These are phyloP conservation scores for Mucor mucedo DNA, from an alignment of 371 early-diverging fungal genomes.

Conservation along the genomic window DNA sequence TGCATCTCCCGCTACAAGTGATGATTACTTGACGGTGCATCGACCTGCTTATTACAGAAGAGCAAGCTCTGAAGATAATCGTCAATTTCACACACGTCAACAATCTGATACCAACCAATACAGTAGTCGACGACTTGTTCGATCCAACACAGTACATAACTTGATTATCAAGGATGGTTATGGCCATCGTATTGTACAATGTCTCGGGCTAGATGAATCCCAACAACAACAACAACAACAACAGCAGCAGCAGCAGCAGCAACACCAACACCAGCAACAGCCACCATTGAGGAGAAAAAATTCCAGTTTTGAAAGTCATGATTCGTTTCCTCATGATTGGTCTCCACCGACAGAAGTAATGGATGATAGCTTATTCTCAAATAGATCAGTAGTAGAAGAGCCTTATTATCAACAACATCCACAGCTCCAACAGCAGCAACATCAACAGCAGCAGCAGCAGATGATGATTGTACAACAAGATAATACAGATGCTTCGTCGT, in stretches of 20 bases:
- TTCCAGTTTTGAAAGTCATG: conserved; percentile 16
- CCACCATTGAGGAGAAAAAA: conserved; percentile 5
- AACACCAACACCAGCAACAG: background rate
- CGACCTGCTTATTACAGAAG: conserved; percentile 16
- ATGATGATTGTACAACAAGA: background rate
- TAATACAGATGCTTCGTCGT: conserved; percentile 18
- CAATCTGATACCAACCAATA: conserved; percentile 13
- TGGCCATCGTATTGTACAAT: conserved; percentile 27
- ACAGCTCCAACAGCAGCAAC: background rate
- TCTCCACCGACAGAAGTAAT: conserved; percentile 2
- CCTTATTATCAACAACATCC: conserved; percentile 5
- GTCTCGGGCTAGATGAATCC: conserved; percentile 15
- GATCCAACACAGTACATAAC: conserved; percentile 25
- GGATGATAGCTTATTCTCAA: conserved; percentile 3
- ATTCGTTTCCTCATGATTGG: conserved; percentile 8
- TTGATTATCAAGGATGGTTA: conserved; percentile 27
- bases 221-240: no score
- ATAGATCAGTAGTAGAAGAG: conserved; percentile 4
- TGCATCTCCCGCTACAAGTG: background rate
- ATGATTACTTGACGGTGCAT: conserved; percentile 20
- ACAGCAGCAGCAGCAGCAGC: background rate
- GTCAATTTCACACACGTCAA: conserved; percentile 14
- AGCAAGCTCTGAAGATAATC: conserved; percentile 24
- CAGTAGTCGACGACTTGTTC: conserved; percentile 12
- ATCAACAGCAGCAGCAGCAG: background rate